Conservation (phyloP, 2,329 filamentous ascomycete genomes). For the Truncatella angustata region DNA sequence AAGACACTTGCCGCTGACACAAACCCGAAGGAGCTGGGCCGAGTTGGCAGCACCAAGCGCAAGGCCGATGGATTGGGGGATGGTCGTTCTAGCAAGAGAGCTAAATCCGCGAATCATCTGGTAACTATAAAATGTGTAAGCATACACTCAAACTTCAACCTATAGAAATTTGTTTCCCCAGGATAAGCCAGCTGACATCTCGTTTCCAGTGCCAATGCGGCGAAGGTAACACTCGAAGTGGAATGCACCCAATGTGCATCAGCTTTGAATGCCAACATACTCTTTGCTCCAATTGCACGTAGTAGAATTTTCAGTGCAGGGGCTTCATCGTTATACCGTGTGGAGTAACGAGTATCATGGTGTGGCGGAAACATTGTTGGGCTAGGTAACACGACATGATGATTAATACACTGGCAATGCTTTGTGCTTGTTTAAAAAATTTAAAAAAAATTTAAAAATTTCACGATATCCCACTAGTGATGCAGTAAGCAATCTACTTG, state of each 20-base stretch:
- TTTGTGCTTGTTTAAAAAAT: too few relatives aligned
- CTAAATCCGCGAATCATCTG: background rate
- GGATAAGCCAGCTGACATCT: too few relatives aligned
- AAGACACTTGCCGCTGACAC: background rate
- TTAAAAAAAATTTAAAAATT: too few relatives aligned
- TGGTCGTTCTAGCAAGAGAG: background rate
- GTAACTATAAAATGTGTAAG: constrained; percentile 12
- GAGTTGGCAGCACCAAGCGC: constrained; percentile 1
- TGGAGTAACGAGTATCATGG: background rate
- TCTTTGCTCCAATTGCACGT: constrained; percentile 6
- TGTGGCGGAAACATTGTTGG: background rate
- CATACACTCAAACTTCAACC: too few relatives aligned
- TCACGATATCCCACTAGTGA: background rate
- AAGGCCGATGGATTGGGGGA: constrained; percentile 6
- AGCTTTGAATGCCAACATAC: constrained; percentile 9
- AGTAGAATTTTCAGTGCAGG: background rate
- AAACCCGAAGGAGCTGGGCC: background rate
- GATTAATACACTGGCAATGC: too few relatives aligned
- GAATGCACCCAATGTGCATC: constrained; percentile 8
- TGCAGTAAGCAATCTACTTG: constrained; percentile 2
- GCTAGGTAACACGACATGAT: too few relatives aligned
- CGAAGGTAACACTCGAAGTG: constrained; percentile 11
- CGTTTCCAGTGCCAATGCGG: constrained; percentile 25
- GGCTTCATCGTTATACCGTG: too few relatives aligned
- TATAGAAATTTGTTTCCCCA: too few relatives aligned